These are phyloP conservation scores for Geotrichum aggregatum DNA, from an alignment of 1,139 yeast species.

Conservation along the genomic window DNA sequence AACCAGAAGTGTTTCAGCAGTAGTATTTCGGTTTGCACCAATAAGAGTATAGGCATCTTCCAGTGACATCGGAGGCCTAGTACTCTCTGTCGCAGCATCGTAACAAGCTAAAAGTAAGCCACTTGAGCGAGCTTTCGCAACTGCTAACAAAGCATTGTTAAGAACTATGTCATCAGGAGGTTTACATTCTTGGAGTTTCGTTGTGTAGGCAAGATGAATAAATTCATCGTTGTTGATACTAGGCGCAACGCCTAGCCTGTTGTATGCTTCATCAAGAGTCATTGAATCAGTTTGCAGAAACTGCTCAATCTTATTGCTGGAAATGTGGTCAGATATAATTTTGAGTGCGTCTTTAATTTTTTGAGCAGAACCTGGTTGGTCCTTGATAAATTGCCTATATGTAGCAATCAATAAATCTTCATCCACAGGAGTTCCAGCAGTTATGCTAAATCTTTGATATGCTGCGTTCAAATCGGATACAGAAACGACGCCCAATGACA, in stretches of 20 bases:
- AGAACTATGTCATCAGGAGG: constrained; percentile 10
- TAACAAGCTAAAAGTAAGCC: constrained; percentile 37
- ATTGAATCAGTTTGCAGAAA: constrained; percentile 55
- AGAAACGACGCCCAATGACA: constrained; percentile 59
- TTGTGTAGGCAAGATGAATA: constrained; percentile 20
- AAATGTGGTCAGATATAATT: constrained; percentile 27
- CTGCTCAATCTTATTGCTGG: constrained; percentile 44
- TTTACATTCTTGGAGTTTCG: constrained; percentile 16
- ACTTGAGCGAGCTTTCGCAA: constrained; percentile 55
- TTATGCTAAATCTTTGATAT: constrained; percentile 51
- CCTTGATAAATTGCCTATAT: constrained; percentile 25
- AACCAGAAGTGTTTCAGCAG: constrained; percentile 22
- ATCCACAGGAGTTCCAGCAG: constrained; percentile 17
- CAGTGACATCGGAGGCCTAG: constrained; percentile 42
- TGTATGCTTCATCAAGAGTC: constrained; percentile 54
- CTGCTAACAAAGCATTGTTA: constrained; percentile 51
- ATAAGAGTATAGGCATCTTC: constrained; percentile 54
- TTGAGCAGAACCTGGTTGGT: constrained; percentile 21
- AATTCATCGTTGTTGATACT: constrained; percentile 16
- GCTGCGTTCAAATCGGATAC: constrained; percentile 56
- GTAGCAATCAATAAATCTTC: constrained; percentile 32
- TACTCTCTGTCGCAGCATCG: constrained; percentile 28
- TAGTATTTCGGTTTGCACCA: constrained; percentile 28
- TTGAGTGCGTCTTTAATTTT: constrained; percentile 26
- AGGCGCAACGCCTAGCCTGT: constrained; percentile 14